Percentiles rank a stretch among this genome's conserved stretches.
These are phyloP conservation scores for Bassia scoparia DNA, from an alignment of 148 eudicot genomes.

Conservation along the genomic window DNA sequence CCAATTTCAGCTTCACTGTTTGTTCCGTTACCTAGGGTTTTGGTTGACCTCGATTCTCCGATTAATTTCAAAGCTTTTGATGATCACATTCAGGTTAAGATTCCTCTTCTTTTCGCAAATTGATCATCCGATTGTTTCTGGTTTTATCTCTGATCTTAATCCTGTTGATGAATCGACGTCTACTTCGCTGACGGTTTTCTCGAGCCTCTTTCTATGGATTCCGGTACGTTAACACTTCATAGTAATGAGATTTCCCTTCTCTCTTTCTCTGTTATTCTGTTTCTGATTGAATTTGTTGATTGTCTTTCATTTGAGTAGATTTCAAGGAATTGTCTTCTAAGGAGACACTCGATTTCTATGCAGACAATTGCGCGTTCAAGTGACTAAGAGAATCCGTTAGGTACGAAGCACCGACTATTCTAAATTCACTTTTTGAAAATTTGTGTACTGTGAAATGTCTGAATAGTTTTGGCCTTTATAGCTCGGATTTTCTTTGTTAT, in stretches of 20 bases:
- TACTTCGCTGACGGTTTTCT: conserved; percentile 5
- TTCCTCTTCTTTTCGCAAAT: conserved; percentile 67
- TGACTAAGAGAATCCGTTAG: conserved; percentile 44
- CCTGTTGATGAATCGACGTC: conserved; percentile 27
- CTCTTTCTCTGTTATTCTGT: rapidly evolving
- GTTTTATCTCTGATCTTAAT: conserved; percentile 39
- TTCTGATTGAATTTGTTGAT: background rate
- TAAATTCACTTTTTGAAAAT: background rate
- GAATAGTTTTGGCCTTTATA: no score
- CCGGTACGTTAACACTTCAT: conserved; percentile 36
- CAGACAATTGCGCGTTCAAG: conserved; percentile 60
- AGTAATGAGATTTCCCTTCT: background rate
- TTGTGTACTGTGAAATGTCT: background rate
- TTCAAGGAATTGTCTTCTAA: conserved; percentile 40
- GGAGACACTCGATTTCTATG: conserved; percentile 60
- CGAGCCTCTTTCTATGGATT: conserved; percentile 48
- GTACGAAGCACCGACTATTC: conserved; percentile 17
- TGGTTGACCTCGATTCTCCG: conserved; percentile 66
- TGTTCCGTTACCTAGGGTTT: conserved; percentile 75
- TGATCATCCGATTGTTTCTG: conserved; percentile 71
- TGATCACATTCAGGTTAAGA: conserved; percentile 69
- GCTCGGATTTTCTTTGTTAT: background rate
- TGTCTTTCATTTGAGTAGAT: conserved; percentile 35
- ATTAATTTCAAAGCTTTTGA: conserved; percentile 38
- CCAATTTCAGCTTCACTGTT: conserved; percentile 25